phyloP scores from a whole-genome alignment of 2,329 filamentous ascomycete genomes.

The Aspergillus brasiliensis region DNA sequence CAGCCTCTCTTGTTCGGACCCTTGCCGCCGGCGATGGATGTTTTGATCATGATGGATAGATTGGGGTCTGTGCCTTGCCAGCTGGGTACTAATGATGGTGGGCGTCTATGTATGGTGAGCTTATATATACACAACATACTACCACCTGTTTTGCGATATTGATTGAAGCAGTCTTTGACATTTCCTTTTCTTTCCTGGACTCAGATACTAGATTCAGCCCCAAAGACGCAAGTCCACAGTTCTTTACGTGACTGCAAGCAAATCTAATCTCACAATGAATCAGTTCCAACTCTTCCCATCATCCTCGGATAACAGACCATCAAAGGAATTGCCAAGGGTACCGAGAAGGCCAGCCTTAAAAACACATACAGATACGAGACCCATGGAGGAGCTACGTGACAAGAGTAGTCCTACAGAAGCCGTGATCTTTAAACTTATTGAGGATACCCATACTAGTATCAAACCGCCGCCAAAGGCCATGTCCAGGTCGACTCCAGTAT shows the following conservation, averaged over 20 bases:
- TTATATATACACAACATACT: too few relatives aligned
- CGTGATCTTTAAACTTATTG: slow-evolving; percentile 41
- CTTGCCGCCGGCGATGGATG: slow-evolving; percentile 16
- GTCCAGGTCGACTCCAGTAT: slow-evolving; percentile 20
- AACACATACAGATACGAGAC: slow-evolving; percentile 28
- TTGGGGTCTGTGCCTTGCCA: too few relatives aligned
- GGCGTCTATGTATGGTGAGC: too few relatives aligned
- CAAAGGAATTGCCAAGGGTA: slow-evolving; percentile 38
- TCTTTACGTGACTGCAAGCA: not conserved
- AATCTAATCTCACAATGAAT: slow-evolving; percentile 28
- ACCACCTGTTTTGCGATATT: too few relatives aligned
- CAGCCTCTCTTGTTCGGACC: slow-evolving; percentile 27
- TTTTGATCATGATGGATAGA: too few relatives aligned
- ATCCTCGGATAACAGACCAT: slow-evolving; percentile 30
- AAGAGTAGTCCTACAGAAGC: slow-evolving; percentile 37
- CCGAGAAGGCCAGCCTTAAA: slow-evolving; percentile 26
- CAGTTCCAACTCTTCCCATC: slow-evolving; percentile 47
- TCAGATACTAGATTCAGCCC: not conserved
- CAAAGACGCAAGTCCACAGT: not conserved
- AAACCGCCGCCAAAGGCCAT: slow-evolving; percentile 28
- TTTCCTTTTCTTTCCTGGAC: not conserved
- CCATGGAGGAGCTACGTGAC: slow-evolving; percentile 33
- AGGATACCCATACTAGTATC: slow-evolving; percentile 34
- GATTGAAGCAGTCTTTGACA: too few relatives aligned
- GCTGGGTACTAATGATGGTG: too few relatives aligned